Conservation (phyloP, 1,284 basidiomycete genomes). For the Sanguinoderma infundibulare region DNA sequence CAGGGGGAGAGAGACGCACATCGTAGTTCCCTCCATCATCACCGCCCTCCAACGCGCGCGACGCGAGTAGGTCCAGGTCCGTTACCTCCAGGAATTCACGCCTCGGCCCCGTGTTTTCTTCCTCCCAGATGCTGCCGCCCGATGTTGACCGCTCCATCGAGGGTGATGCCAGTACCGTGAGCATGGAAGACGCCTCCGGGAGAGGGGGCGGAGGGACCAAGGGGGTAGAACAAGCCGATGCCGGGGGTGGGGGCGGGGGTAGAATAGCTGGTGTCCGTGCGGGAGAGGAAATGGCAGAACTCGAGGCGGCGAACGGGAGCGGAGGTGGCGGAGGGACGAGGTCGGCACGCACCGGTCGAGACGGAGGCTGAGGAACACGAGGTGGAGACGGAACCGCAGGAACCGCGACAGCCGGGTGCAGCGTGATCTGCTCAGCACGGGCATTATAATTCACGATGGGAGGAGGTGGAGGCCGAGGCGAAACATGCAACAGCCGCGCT, state of each 20-base stretch:
- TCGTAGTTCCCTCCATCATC: conserved; percentile 59
- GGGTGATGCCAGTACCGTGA: neutral
- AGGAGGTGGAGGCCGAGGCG: neutral
- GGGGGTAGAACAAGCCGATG: neutral
- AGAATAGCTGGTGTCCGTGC: neutral
- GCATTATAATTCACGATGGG: neutral
- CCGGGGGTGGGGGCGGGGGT: neutral
- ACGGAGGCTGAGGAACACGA: neutral
- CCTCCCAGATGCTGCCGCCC: conserved; percentile 18
- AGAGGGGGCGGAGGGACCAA: neutral
- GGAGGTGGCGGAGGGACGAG: neutral
- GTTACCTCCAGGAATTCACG: conserved; percentile 49
- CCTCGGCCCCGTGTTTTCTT: conserved; percentile 11
- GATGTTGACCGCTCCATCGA: conserved; percentile 22
- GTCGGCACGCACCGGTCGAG: neutral
- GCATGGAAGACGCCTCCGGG: neutral
- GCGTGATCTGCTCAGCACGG: no score
- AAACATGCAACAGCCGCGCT: neutral
- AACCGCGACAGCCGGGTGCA: neutral
- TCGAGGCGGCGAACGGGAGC: neutral
- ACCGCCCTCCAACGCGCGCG: conserved; percentile 50
- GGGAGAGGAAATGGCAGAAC: neutral
- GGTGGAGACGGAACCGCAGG: neutral
- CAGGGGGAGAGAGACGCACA: conserved; percentile 44
- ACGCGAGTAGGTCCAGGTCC: conserved; percentile 64